Base-by-base conservation (phyloP, 169 alveolate genomes). In the Haemoproteus tartakovskyi region DNA sequence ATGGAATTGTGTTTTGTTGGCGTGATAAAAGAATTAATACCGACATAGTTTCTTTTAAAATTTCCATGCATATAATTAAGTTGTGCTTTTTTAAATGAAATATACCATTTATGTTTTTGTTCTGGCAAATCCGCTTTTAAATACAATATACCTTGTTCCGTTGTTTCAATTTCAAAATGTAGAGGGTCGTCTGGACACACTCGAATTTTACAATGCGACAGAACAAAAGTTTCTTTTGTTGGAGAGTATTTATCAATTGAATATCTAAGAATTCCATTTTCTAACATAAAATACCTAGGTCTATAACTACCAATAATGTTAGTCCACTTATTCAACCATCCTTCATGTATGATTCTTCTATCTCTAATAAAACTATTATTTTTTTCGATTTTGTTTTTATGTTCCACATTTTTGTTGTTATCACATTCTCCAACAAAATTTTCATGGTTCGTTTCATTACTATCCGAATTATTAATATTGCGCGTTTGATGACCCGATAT, bases 241-340 rank as follows among this genome's bases (percentile, higher is more conserved):
- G 87, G 85, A 6, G 89, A 86, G 59, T 82, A 84, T 87, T 88
- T 88, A 48, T 88, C 93, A 6, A 86, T 36, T 2, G 93, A 88
- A 56, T 88, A 88, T 56, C 83, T 74, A 47, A 88, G 62, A 40
- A 85, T 82, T 8, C 92, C 95, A 51, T 90, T 89, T 61, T 90
- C 92, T 40, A 91, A 84, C 62, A 83, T 87, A 54, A 91, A 91
- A 62, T 91, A 91, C 67, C 95, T 64, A 11, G 92, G 95, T 30
- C 93, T 78, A 92, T 94, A 91, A 50, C 92, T 90, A 3, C 94
- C 94, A 18, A 91, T 87, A 52, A 91, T 86, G 46, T 91, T 91
- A 2, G 95, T 91, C 95, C 95, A 91, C 50, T 91, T 91, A 52
- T 89, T 83, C 33, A 91, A 59, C 95, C 95, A 91, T 40, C 95